Evolutionary conservation across 2,329 filamentous ascomycete species (phyloP).

Genomic region (Pseudocercospora pini-densiflorae): DNA sequence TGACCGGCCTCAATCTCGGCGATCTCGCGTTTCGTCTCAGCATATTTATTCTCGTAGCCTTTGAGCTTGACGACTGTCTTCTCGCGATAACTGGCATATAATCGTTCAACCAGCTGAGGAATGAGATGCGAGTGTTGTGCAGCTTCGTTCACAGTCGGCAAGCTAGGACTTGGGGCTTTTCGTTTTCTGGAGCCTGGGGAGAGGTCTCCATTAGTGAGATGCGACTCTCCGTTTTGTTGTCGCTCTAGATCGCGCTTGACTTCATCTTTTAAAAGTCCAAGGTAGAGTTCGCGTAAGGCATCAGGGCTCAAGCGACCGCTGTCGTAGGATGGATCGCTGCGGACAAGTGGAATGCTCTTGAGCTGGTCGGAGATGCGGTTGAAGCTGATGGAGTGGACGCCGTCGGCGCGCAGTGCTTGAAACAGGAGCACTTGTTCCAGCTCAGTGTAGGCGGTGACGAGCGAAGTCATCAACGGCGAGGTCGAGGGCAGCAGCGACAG

Average conservation of each 20-base stretch:
- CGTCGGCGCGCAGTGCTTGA: conserved; percentile 73
- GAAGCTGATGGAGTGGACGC: conserved; percentile 68
- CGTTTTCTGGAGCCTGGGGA: conserved; percentile 68
- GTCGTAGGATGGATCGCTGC: conserved; percentile 73
- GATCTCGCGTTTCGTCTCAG: conserved; percentile 67
- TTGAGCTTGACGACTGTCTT: conserved; percentile 71
- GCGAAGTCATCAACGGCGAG: conserved; percentile 52
- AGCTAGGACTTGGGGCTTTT: conserved; percentile 69
- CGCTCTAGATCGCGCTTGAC: conserved; percentile 50
- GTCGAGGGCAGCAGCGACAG: background rate
- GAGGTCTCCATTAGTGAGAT: conserved; percentile 50
- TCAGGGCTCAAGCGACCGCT: conserved; percentile 74
- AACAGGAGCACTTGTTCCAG: conserved; percentile 87
- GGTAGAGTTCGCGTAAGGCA: conserved; percentile 77
- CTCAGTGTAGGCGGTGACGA: conserved; percentile 71
- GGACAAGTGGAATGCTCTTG: conserved; percentile 73
- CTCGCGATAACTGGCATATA: conserved; percentile 77
- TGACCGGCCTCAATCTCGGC: conserved; percentile 67
- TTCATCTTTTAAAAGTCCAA: conserved; percentile 77
- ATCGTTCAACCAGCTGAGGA: conserved; percentile 70
- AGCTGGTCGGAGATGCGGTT: conserved; percentile 74
- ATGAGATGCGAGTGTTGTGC: conserved; percentile 69
- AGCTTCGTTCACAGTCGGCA: conserved; percentile 69
- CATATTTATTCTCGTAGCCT: conserved; percentile 71
- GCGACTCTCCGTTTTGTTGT: conserved; percentile 32